Conservation (phyloP, 495 filamentous ascomycete genomes). For the Aspergillus haitiensis region DNA sequence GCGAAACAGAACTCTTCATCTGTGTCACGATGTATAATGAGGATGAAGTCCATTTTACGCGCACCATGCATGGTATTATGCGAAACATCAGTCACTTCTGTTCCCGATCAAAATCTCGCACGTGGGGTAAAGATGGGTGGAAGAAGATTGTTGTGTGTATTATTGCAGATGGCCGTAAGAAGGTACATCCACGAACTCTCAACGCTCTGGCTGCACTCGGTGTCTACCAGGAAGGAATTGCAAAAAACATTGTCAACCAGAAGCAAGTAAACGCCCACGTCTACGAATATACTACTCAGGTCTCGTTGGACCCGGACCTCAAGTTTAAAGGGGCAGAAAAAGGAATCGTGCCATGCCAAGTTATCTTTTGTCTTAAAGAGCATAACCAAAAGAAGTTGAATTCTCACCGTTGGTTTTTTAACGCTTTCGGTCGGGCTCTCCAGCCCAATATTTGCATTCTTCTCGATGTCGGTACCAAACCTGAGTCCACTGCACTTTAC, state of each 20-base stretch:
- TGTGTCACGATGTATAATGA: slow-evolving; percentile 99
- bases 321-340: slow-evolving; percentile 99
- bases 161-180: slow-evolving; percentile 88
- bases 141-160: slow-evolving; percentile 99
- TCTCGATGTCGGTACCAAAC: slow-evolving; percentile 92
- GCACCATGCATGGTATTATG: slow-evolving; percentile 99
- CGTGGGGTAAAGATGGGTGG: slow-evolving; percentile 97
- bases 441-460: slow-evolving; percentile 96
- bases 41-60: slow-evolving; percentile 90
- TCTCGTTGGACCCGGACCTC: slow-evolving; percentile 88
- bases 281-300: slow-evolving; percentile 98
- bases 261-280: slow-evolving; percentile 84
- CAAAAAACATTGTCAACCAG: slow-evolving; percentile 95
- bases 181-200: slow-evolving; percentile 89
- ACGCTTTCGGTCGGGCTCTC: slow-evolving; percentile 90
- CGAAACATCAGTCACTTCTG: slow-evolving; percentile 97
- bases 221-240: slow-evolving; percentile 98
- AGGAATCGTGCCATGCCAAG: slow-evolving; percentile 97
- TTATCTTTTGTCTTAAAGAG: slow-evolving; percentile 98
- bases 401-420: slow-evolving; percentile 99
- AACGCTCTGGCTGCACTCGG: slow-evolving; percentile 97
- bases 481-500: slow-evolving; percentile 83
- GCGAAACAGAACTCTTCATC: slow-evolving; percentile 98
- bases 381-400: slow-evolving; percentile 98
- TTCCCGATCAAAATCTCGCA: slow-evolving; percentile 84